Conservation (phyloP, 2,329 filamentous ascomycete genomes). For the Madurella mycetomatis region DNA sequence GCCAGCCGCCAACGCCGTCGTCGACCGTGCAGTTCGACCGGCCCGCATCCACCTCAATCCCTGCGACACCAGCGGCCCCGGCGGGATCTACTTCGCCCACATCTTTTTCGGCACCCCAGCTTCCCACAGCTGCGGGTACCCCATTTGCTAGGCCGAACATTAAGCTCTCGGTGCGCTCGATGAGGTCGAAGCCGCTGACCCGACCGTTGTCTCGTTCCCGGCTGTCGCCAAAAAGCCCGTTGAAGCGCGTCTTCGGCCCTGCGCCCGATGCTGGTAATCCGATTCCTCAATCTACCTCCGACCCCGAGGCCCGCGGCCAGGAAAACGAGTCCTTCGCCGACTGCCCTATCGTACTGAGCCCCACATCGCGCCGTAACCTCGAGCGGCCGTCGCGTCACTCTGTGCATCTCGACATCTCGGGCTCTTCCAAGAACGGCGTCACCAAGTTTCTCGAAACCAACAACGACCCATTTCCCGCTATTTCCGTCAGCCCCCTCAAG, state of each 20-base stretch:
- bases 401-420: slow-evolving; percentile 54
- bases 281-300: slow-evolving; percentile 46
- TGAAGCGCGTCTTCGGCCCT: slow-evolving; percentile 70
- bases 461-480: slow-evolving; percentile 43
- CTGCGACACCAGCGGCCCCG: slow-evolving; percentile 18
- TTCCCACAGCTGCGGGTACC: slow-evolving; percentile 50
- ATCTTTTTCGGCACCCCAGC: slow-evolving; percentile 32
- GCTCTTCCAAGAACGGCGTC: slow-evolving; percentile 47
- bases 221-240: slow-evolving; percentile 74
- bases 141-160: slow-evolving; percentile 61
- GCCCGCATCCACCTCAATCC: slow-evolving; percentile 24
- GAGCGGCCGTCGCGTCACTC: slow-evolving; percentile 52
- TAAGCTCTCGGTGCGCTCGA: slow-evolving; percentile 62
- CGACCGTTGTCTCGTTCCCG: slow-evolving; percentile 57
- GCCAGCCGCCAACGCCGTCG: slow-evolving; percentile 54
- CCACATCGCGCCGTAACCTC: slow-evolving; percentile 39
- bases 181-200: slow-evolving; percentile 55
- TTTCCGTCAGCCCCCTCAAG: slow-evolving; percentile 79
- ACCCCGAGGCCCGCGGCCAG: slow-evolving; percentile 38
- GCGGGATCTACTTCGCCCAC: slow-evolving; percentile 28
- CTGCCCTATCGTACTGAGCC: slow-evolving; percentile 35
- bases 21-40: slow-evolving; percentile 47
- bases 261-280: slow-evolving; percentile 69
- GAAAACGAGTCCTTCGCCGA: slow-evolving; percentile 37
- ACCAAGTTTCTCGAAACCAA: slow-evolving; percentile 49